A percentile compares a stretch with the other conserved stretches of the same genome.
phyloP scores from a whole-genome alignment of 495 filamentous ascomycete species.

The Penicillium turbatum region DNA sequence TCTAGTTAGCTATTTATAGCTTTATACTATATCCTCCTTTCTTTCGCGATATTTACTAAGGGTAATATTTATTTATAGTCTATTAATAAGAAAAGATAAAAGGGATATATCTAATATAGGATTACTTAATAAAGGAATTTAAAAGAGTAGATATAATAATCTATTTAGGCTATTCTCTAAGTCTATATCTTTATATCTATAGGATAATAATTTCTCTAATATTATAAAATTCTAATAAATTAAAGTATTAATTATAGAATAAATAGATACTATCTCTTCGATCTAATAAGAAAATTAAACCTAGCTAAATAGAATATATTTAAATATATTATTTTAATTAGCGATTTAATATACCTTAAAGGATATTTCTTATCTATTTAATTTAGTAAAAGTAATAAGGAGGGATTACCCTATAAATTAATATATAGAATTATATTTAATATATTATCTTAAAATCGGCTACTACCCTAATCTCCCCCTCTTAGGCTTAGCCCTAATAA shows the following conservation, averaged over 20 bases:
- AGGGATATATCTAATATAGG: not conserved
- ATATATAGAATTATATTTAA: constrained; percentile 1
- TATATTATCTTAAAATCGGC: constrained; percentile 16
- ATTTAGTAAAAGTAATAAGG: constrained; percentile 17
- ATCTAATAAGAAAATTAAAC: not conserved
- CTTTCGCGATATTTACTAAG: constrained; percentile 6
- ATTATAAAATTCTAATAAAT: not conserved
- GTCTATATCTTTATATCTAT: not conserved
- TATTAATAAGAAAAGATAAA: not conserved
- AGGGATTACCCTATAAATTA: constrained; percentile 6
- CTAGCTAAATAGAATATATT: constrained; percentile 7
- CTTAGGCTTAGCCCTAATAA: constrained; percentile 15
- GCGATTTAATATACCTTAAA: constrained; percentile 4
- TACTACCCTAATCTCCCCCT: constrained; percentile 1
- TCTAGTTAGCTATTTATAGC: constrained; percentile 8
- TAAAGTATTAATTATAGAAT: not conserved
- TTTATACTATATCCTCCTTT: constrained; percentile 7
- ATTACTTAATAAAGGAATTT: constrained; percentile 8
- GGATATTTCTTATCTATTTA: constrained; percentile 5
- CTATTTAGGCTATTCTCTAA: constrained; percentile 5
- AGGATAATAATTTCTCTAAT: not conserved
- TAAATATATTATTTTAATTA: constrained; percentile 10
- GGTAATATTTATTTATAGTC: constrained; percentile 11
- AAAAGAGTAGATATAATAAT: not conserved
- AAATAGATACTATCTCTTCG: not conserved